Conservation (phyloP, 345 rosid genomes). For the Populus alba region DNA sequence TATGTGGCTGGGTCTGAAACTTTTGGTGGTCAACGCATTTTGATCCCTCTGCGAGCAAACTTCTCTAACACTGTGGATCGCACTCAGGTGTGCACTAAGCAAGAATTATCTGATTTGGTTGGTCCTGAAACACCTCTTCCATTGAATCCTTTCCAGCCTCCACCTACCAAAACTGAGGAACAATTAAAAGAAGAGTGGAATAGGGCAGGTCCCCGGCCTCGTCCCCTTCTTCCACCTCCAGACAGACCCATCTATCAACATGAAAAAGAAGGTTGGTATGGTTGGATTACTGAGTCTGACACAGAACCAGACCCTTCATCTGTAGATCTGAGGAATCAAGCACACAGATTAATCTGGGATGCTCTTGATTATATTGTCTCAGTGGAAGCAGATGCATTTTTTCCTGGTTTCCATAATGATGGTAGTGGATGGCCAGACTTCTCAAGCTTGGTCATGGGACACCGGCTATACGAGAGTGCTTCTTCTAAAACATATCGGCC, state of each 20-base stretch:
- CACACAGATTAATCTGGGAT: constrained; percentile 90
- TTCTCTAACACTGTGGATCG: constrained; percentile 72
- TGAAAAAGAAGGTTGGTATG: constrained; percentile 99
- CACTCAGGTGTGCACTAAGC: constrained; percentile 69
- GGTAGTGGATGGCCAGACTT: constrained; percentile 92
- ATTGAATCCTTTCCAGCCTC: constrained; percentile 37
- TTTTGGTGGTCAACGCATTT: constrained; percentile 90
- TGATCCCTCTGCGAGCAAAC: constrained; percentile 92
- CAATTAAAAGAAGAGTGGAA: constrained; percentile 84
- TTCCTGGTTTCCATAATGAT: constrained; percentile 84
- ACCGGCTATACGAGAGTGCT: constrained; percentile 85
- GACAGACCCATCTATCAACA: constrained; percentile 86
- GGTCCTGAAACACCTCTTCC: constrained; percentile 85
- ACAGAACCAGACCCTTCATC: constrained; percentile 80
- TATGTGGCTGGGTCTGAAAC: constrained; percentile 92
- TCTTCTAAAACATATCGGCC: constrained; percentile 83
- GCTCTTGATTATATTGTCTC: constrained; percentile 92
- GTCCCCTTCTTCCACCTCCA: constrained; percentile 99
- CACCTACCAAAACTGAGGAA: constrained; percentile 57
- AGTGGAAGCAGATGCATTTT: constrained; percentile 86
- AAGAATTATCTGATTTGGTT: constrained; percentile 65
- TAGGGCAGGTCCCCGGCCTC: constrained; percentile 92
- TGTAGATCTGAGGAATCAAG: constrained; percentile 73
- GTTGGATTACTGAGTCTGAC: constrained; percentile 81
- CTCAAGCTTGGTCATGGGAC: constrained; percentile 96